Evolutionary conservation across 2,329 filamentous ascomycete species (phyloP).

Genomic region (Lithohypha guttulata): DNA sequence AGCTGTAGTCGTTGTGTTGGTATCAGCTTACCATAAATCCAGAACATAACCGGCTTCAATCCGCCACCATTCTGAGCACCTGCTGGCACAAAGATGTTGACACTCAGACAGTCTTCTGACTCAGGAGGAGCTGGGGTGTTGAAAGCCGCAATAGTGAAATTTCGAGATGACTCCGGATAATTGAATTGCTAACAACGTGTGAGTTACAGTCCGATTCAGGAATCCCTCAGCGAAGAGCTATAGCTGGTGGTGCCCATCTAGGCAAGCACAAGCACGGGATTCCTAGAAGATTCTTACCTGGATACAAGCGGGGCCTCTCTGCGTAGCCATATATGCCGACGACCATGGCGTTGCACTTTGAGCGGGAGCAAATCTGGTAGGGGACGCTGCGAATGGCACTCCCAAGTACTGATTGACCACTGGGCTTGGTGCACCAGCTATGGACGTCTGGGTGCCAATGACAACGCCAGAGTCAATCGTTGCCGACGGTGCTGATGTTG

Average conservation of each 20-base stretch:
- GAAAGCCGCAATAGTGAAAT: constrained; percentile 23
- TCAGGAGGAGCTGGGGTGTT: constrained; percentile 22
- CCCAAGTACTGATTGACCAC: constrained; percentile 27
- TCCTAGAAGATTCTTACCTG: constrained; percentile 21
- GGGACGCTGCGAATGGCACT: constrained; percentile 24
- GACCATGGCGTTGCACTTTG: constrained; percentile 17
- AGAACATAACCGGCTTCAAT: constrained; percentile 30
- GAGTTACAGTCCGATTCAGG: background rate
- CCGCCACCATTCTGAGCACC: constrained; percentile 11
- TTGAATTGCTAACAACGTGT: constrained; percentile 6
- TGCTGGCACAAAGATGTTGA: constrained; percentile 31
- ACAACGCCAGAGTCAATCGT: constrained; percentile 23
- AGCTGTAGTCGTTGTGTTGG: no score
- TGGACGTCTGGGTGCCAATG: constrained; percentile 22
- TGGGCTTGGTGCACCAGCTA: constrained; percentile 18
- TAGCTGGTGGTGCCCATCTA: background rate
- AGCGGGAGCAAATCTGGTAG: constrained; percentile 23
- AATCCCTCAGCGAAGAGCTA: background rate
- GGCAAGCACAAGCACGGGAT: background rate
- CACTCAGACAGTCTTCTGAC: constrained; percentile 32
- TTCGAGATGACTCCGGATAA: constrained; percentile 22
- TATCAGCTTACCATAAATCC: constrained; percentile 32
- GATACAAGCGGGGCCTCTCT: constrained; percentile 23
- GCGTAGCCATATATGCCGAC: constrained; percentile 19
- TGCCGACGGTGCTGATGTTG: constrained; percentile 16